Evolutionary conservation across 345 rosid species (phyloP), one percentile per base, ranked within the genome.

Genomic region (Syzygium aqueum): DNA sequence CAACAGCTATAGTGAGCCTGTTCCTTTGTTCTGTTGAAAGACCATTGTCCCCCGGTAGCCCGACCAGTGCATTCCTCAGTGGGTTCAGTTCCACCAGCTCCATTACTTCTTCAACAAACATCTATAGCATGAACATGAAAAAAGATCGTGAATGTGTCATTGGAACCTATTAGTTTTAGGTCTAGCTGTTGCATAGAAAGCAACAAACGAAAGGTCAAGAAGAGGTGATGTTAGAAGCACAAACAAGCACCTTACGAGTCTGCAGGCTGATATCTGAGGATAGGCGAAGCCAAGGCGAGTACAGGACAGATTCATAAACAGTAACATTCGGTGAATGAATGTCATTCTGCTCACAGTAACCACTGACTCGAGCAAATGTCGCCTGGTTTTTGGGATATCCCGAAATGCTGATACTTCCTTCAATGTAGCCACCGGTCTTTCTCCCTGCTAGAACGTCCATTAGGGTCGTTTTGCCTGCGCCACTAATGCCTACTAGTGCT

Each of bases 371-470:
- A 86, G 99, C 98, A 92, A 96, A 97, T 57, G 99, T 96, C n/a
- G 88, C 90, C 91, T 97, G 98, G 89, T 95, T 97, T 90, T 96
- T 97, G 27, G 97, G 96, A 86, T 93, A 95, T 30, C 99, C 99
- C 14, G 98, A 94, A 90, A 97, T 91, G 88, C 85, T 91, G 23
- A 97, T 91, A 85, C 84, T 91, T 88, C 99, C 99, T 90, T 97
- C 98, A 1, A 93, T 89, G 85, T 92, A 96, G 5, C 99, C 99
- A 25, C 92, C 95, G 7, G 99, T 96, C 89, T 97, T 97, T 89
- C 99, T 93, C 80, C 99, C 98, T 3, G 98, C 98, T 63, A 97
- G 88, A 50, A 97, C 99, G 90, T 97, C 99, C 99, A 97, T 96
- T 78, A 97, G 90, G 77, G 99, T 97, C 63, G 98, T 97, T 92